These are phyloP conservation scores for Colletotrichum godetiae DNA, from an alignment of 2,329 filamentous ascomycete species.

Conservation along the genomic window DNA sequence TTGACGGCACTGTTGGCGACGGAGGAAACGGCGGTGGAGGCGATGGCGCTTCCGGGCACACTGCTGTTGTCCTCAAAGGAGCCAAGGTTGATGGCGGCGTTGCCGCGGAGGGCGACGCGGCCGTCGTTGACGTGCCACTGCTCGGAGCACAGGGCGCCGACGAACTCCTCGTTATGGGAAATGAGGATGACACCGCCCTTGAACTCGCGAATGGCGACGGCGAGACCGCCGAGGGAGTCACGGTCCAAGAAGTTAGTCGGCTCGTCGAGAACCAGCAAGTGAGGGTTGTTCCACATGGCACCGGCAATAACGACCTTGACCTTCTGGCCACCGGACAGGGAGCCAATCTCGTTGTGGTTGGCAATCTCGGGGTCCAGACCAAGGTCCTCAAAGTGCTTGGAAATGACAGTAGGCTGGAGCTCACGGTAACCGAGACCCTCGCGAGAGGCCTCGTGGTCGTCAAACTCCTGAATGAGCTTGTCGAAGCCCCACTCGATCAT, in stretches of 20 bases:
- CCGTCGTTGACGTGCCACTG: slow-evolving; percentile 96
- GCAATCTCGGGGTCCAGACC: slow-evolving; percentile 97
- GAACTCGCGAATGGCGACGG: slow-evolving; percentile 98
- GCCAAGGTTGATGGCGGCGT: slow-evolving; percentile 77
- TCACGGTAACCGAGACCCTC: slow-evolving; percentile 97
- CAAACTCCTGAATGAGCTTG: slow-evolving; percentile 97
- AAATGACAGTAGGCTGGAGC: slow-evolving; percentile 92
- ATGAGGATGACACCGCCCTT: slow-evolving; percentile 99
- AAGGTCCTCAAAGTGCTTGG: slow-evolving; percentile 97
- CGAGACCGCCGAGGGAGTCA: slow-evolving; percentile 94
- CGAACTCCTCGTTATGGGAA: slow-evolving; percentile 99
- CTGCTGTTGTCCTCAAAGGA: slow-evolving; percentile 85
- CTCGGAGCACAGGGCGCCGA: slow-evolving; percentile 93
- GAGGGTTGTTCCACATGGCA: slow-evolving; percentile 99
- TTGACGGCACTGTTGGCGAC: slow-evolving; percentile 66
- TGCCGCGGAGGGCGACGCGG: slow-evolving; percentile 85
- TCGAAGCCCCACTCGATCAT: slow-evolving; percentile 85
- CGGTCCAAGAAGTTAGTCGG: slow-evolving; percentile 99
- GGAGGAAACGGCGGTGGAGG: slow-evolving; percentile 67
- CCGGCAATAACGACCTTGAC: slow-evolving; percentile 98
- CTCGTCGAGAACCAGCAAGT: slow-evolving; percentile 96
- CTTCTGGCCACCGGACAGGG: slow-evolving; percentile 95
- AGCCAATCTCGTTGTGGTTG: slow-evolving; percentile 98
- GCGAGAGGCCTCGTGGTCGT: slow-evolving; percentile 98
- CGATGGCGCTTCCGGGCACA: slow-evolving; percentile 65